phyloP scores from a whole-genome alignment of 78 protist genomes.

The Guillardia theta region DNA sequence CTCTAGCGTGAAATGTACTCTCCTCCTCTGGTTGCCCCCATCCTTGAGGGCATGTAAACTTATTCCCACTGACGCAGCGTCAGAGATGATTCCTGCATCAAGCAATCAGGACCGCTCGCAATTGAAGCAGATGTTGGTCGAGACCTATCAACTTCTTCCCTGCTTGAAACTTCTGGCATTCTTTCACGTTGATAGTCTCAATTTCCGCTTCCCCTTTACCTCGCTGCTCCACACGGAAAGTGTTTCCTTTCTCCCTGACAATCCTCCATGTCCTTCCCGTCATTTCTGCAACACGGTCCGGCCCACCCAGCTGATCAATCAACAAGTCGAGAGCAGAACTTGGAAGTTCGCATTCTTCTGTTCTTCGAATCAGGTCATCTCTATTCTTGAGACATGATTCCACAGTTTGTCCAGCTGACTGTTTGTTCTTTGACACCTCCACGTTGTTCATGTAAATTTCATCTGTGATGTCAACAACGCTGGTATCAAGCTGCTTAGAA shows the following conservation, averaged over 20 bases:
- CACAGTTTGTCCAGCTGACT: background rate
- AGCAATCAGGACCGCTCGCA: background rate
- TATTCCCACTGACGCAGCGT: constrained; percentile 51
- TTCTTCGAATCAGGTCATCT: background rate
- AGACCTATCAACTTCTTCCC: background rate
- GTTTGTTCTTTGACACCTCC: no score
- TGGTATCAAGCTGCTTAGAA: no score
- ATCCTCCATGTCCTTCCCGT: constrained; percentile 26
- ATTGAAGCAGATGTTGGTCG: background rate
- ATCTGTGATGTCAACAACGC: no score
- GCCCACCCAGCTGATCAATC: constrained; percentile 31
- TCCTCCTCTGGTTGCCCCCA: background rate
- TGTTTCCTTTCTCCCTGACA: background rate
- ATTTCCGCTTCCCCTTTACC: background rate
- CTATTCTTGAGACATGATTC: background rate
- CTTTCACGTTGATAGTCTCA: background rate
- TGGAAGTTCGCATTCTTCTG: background rate
- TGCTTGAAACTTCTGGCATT: background rate
- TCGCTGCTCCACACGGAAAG: background rate
- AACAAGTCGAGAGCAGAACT: constrained; percentile 20
- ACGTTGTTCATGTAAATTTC: no score
- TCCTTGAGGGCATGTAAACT: background rate
- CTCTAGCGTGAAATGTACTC: constrained; percentile 43
- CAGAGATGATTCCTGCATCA: constrained; percentile 41
- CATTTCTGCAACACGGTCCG: constrained; percentile 33